Base-by-base conservation (phyloP, 2,329 filamentous ascomycete genomes). In the Tolypocladium paradoxum region DNA sequence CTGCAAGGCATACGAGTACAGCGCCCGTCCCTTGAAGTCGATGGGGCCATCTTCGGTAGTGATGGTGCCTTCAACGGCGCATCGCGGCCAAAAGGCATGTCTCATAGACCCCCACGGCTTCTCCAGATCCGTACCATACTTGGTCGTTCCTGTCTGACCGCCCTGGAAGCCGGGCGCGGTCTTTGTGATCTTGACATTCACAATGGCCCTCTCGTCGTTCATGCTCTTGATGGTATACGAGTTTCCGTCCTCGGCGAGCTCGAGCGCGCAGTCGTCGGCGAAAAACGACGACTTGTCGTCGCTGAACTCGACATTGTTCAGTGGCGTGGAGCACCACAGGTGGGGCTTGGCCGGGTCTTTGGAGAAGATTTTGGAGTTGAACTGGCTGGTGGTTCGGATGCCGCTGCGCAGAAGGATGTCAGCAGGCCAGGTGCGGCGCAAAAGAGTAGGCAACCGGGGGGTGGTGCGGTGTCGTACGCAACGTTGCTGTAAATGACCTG, bases 401-500 rank as follows among this genome's bases (percentile, higher is more conserved):
- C 92, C 91, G 62, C 91, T 96, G 31, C 27, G 18, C 11, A 43
- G 66, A 60, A 57, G 58, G 45, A 54, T 49, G 55, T 60, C 36
- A 65, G 64, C 53, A 58, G 51, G 7, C 14, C 20, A 16, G 18
- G 5, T 16, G 27, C 6, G n/a, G 20, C 16, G 16, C 7, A 7
- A 12, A 50, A 6, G 11, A 40, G 55, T 43, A 51, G 49, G 49
- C 12, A 31, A 52, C 20, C 38, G 9, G 14, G 29, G 43, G 48
- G 31, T 46, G 31, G 37, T 35, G 53, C 4, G 8, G 43, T 33
- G 49, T 49, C 85, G 72, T 84, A 96, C 91, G 83, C 87, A 68
- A 99, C 88, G 73, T 96, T 96, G 76, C 88, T 97, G 78, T 97
- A 96, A 69, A 99, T 96, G 72, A 97, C 80, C 77, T 99, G 93